Evolutionary conservation across 192 early-diverging fungal species (phyloP).

Genomic region (Dissophora ornata): DNA sequence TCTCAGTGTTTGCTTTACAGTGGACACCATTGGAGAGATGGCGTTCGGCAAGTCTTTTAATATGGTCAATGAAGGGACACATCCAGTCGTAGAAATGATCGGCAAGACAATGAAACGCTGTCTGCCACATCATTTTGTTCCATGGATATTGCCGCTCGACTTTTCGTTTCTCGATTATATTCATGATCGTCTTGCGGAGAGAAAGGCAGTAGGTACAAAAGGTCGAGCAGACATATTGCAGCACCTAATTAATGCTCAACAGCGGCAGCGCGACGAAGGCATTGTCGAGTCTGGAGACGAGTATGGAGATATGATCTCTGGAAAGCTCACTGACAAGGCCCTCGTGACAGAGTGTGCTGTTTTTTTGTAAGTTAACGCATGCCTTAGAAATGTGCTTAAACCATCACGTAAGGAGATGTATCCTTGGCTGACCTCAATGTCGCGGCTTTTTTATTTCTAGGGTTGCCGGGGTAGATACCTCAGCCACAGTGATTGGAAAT

Average conservation of each 20-base stretch:
- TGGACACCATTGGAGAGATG: slow-evolving; percentile 66
- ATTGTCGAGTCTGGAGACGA: slow-evolving; percentile 31
- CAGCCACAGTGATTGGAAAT: slow-evolving; percentile 21
- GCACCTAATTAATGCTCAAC: slow-evolving; percentile 56
- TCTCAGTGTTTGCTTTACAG: slow-evolving; percentile 38
- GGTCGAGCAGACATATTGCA: slow-evolving; percentile 59
- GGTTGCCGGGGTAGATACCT: slow-evolving; percentile 48
- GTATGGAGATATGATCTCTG: slow-evolving; percentile 34
- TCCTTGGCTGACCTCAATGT: not conserved
- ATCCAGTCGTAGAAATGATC: slow-evolving; percentile 53
- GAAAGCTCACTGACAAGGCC: slow-evolving; percentile 51
- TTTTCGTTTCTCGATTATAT: slow-evolving; percentile 21
- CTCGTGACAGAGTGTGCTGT: slow-evolving; percentile 43
- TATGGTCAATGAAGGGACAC: slow-evolving; percentile 59
- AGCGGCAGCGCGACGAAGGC: slow-evolving; percentile 34
- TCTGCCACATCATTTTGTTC: slow-evolving; percentile 20
- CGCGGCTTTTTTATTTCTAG: slow-evolving; percentile 2
- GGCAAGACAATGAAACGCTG: slow-evolving; percentile 35
- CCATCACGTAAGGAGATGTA: not conserved
- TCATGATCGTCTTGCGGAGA: not conserved
- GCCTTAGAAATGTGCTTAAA: too few relatives aligned
- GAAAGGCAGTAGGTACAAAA: slow-evolving; percentile 5
- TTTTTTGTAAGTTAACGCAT: too few relatives aligned
- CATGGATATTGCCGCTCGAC: slow-evolving; percentile 18
- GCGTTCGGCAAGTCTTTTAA: slow-evolving; percentile 64